Evolutionary conservation across 1,284 basidiomycete species (phyloP).

Genomic region (Leccinum glutinopallens): DNA sequence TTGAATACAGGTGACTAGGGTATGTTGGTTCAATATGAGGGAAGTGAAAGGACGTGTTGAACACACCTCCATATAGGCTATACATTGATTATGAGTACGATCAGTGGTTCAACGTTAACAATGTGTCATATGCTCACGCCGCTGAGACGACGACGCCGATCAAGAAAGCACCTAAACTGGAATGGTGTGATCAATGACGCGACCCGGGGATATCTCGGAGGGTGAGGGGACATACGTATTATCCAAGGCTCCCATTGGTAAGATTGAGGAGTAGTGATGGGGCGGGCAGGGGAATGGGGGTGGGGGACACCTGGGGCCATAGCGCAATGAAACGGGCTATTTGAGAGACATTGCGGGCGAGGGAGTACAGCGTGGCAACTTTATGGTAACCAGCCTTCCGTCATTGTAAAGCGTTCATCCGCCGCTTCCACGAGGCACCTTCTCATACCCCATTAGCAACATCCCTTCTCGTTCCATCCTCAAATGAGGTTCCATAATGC

Average conservation of each 20-base stretch:
- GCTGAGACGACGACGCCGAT: conserved; percentile 56
- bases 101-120: conserved; percentile 4
- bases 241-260: conserved; percentile 26
- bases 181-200: conserved; percentile 1
- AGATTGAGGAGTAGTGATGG: background rate
- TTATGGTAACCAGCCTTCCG: conserved; percentile 29
- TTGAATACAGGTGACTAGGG: conserved; percentile 58
- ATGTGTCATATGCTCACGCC: conserved; percentile 38
- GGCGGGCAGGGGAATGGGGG: background rate
- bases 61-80: conserved; percentile 57
- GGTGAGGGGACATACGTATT: conserved; percentile 26
- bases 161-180: conserved; percentile 53
- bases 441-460: conserved; percentile 23
- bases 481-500: conserved; percentile 24
- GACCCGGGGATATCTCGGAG: background rate
- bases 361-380: conserved; percentile 19
- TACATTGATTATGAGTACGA: conserved; percentile 3
- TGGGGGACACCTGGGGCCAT: conserved; percentile 9
- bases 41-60: conserved; percentile 1
- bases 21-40: conserved; percentile 1
- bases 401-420: conserved; percentile 33
- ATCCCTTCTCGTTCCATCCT: conserved; percentile 24
- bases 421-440: conserved; percentile 24
- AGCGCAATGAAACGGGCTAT: conserved; percentile 21
- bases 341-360: conserved; percentile 24